A percentile compares a stretch with the other conserved stretches of the same genome.
phyloP scores from a whole-genome alignment of 371 early-diverging fungal species.

The Mucor plumbeus region DNA sequence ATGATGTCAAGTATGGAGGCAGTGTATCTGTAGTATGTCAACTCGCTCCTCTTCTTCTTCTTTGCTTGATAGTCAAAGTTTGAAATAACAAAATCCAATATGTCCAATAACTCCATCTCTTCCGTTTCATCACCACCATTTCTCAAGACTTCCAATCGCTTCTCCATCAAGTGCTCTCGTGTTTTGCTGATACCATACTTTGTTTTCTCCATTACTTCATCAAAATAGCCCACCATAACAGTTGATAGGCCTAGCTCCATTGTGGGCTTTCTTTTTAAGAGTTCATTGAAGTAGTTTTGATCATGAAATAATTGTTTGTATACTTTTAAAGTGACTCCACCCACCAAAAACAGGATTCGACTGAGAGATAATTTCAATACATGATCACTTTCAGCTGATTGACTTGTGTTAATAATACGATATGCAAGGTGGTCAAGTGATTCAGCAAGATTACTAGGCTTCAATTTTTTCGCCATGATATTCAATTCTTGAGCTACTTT shows the following conservation, averaged over 20 bases:
- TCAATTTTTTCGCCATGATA: neutral
- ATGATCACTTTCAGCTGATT: neutral
- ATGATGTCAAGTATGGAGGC: neutral
- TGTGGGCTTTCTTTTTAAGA: neutral
- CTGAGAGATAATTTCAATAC: neutral
- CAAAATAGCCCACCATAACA: neutral
- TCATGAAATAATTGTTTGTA: neutral
- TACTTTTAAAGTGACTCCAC: neutral
- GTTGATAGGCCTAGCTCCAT: neutral
- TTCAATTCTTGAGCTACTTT: neutral
- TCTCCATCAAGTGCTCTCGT: neutral
- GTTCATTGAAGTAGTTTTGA: neutral
- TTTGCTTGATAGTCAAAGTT: neutral
- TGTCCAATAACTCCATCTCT: neutral
- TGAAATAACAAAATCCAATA: neutral
- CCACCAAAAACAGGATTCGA: neutral
- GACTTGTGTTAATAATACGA: neutral
- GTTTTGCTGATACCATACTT: neutral
- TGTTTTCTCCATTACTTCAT: neutral
- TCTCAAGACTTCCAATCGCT: neutral
- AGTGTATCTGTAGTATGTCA: neutral
- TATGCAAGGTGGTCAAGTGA: neutral
- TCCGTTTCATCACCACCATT: neutral
- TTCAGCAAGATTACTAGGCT: neutral
- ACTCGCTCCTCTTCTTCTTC: neutral